Base-by-base conservation (phyloP, 352 stramenopile species). In the Elongisporangium senticosum region DNA sequence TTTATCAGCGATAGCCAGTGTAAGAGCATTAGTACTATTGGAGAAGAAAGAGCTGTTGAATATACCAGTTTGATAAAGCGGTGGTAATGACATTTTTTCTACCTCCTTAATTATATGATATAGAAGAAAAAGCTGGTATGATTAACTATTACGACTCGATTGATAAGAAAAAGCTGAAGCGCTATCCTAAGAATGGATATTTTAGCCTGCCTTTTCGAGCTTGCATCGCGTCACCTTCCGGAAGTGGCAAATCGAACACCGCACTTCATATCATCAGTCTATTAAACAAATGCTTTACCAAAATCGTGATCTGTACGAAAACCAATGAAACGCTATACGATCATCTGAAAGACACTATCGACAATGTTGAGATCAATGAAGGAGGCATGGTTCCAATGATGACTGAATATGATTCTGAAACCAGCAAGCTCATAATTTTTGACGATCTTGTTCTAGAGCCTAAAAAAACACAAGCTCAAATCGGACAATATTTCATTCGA, bases 261-360 rank as follows among this genome's bases (percentile, higher is more conserved):
- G 37, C 49, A 2, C 60, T 66, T 0, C 33, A 53, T 24, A 61
- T 61, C 40, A 66, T 66, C 3, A 50, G 39, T 1, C 26, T 66
- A 14, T 23, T 66, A 13, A 66, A 39, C 43, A 66, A 66, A 50
- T 58, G 39, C 22, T 66, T 66, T 48, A 66, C 60, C 4, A n/a
- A 58, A 22, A 59, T 66, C 3, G 19, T 58, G 4, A 62, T 66
- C n/a, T 54, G 19, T 13, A 66, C 60, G 11, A 66, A 66, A 15
- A 48, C 28, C 5, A 66, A 58, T 28, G 60, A 66, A 17, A 43
- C 39, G 19, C 15, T 62, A 14, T 66, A 66, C 22, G 60, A 66
- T 50, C 60, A 62, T 52, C 55, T 66, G 0, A 66, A 66, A 58
- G 48, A 61, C 0, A 58, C 50, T 21, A 59, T 66, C 22, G 39